These are phyloP conservation scores for Schwanniomyces polymorphus DNA, from an alignment of 805 yeast genomes.

Conservation along the genomic window DNA sequence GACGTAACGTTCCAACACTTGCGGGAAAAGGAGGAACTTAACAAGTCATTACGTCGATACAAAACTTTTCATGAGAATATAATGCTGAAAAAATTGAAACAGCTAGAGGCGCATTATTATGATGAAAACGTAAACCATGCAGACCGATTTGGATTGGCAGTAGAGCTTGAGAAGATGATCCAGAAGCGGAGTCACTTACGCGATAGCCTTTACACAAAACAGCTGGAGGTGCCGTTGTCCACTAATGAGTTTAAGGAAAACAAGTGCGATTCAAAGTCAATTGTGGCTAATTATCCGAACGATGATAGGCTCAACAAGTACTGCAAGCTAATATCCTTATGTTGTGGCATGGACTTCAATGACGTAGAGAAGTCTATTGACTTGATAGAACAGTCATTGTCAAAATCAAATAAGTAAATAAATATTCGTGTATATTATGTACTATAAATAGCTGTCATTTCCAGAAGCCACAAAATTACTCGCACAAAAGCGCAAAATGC, in stretches of 20 bases:
- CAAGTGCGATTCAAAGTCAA: constrained; percentile 8
- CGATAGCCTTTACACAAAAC: constrained; percentile 15
- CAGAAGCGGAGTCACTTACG: constrained; percentile 18
- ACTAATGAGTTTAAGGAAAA: constrained; percentile 16
- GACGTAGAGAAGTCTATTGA: constrained; percentile 45
- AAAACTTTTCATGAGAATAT: constrained; percentile 9
- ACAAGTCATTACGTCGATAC: constrained; percentile 9
- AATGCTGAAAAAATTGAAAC: neutral
- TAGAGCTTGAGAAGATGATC: constrained; percentile 27
- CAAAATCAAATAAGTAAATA: constrained; percentile 15
- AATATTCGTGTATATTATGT: constrained; percentile 2
- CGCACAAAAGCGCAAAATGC: no score
- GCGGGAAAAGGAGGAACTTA: constrained; percentile 30
- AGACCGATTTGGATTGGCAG: constrained; percentile 19
- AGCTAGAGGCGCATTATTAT: neutral
- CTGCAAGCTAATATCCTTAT: constrained; percentile 38
- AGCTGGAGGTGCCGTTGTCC: constrained; percentile 19
- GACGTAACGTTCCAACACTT: constrained; percentile 38
- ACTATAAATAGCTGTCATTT: neutral
- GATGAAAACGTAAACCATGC: constrained; percentile 3
- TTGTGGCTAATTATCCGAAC: constrained; percentile 23
- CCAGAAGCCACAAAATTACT: no score
- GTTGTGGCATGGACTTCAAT: constrained; percentile 42
- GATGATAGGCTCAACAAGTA: constrained; percentile 38
- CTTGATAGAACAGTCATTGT: constrained; percentile 39